A percentile compares a stretch with the other conserved stretches of the same genome.
Evolutionary conservation across 495 filamentous ascomycete species (phyloP).

Genomic region (Usnea hakonensis): DNA sequence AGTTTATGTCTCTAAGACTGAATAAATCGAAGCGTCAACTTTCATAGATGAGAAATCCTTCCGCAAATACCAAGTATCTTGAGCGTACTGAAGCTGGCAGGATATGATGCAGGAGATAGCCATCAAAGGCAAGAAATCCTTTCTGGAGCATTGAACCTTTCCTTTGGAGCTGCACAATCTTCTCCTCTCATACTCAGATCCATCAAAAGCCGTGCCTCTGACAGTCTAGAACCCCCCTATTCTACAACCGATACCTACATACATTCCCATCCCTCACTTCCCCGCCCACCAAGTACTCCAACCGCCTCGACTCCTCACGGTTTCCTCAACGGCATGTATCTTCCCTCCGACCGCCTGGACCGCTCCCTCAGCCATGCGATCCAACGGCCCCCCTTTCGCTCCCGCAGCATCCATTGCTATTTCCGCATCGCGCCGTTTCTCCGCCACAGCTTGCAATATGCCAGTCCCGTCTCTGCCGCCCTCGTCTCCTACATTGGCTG

Average conservation of each 20-base stretch:
- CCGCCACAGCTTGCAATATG: slow-evolving; percentile 1
- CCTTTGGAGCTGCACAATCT: too few relatives aligned
- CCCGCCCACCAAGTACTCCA: slow-evolving; percentile 10
- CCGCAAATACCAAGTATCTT: too few relatives aligned
- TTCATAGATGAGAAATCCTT: background rate
- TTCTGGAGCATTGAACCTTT: too few relatives aligned
- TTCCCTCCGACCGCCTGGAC: background rate
- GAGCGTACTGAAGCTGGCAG: background rate
- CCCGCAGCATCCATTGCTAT: slow-evolving; percentile 4
- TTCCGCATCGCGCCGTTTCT: slow-evolving; percentile 16
- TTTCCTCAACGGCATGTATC: background rate
- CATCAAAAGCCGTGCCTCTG: background rate
- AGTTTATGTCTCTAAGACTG: too few relatives aligned
- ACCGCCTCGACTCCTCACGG: slow-evolving; percentile 5
- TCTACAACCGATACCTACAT: background rate
- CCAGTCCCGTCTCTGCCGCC: background rate
- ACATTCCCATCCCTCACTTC: background rate
- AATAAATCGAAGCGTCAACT: background rate
- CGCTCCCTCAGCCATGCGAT: slow-evolving; percentile 19
- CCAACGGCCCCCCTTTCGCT: slow-evolving; percentile 17
- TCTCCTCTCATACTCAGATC: too few relatives aligned
- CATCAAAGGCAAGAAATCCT: background rate
- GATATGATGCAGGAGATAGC: background rate
- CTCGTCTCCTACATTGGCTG: background rate
- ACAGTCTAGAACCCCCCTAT: background rate